These are phyloP conservation scores for Phytophthora melonis DNA, from an alignment of 352 stramenopile genomes.

Conservation along the genomic window DNA sequence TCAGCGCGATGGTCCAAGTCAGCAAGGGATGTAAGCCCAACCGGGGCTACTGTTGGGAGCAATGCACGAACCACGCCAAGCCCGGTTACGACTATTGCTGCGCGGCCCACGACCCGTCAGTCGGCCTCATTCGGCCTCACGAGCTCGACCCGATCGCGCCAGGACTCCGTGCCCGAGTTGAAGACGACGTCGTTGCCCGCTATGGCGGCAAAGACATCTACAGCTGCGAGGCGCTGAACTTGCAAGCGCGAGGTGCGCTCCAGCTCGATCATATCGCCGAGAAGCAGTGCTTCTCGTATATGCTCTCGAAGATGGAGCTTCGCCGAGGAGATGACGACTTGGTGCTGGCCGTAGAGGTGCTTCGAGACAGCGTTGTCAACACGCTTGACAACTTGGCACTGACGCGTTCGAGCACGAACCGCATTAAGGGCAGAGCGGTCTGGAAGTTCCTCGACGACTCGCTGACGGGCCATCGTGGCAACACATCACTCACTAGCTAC, in stretches of 20 bases:
- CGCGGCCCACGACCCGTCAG: constrained; percentile 28
- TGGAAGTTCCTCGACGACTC: constrained; percentile 45
- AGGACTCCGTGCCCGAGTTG: constrained; percentile 18
- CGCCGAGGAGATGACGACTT: constrained; percentile 10
- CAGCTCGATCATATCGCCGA: constrained; percentile 51
- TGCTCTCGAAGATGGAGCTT: constrained; percentile 26
- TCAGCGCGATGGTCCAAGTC: too few relatives aligned
- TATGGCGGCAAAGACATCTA: constrained; percentile 37
- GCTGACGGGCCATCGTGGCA: constrained; percentile 32
- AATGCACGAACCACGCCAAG: constrained; percentile 30
- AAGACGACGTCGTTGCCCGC: constrained; percentile 21
- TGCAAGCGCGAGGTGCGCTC: constrained; percentile 14
- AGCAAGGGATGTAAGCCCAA: neutral
- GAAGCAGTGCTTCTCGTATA: constrained; percentile 47
- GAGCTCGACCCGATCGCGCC: constrained; percentile 24
- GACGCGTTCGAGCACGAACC: constrained; percentile 42
- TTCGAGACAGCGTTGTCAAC: constrained; percentile 39
- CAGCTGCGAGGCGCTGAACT: constrained; percentile 26
- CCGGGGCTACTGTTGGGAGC: too few relatives aligned
- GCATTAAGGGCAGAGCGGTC: constrained; percentile 42
- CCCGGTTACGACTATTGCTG: constrained; percentile 43
- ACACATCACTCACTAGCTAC: constrained; percentile 34
- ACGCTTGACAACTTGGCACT: constrained; percentile 38
- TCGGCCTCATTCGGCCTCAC: constrained; percentile 23
- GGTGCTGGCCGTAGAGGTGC: constrained; percentile 8